phyloP scores from a whole-genome alignment of 331 rosid species.

The Spiraea crenata region DNA sequence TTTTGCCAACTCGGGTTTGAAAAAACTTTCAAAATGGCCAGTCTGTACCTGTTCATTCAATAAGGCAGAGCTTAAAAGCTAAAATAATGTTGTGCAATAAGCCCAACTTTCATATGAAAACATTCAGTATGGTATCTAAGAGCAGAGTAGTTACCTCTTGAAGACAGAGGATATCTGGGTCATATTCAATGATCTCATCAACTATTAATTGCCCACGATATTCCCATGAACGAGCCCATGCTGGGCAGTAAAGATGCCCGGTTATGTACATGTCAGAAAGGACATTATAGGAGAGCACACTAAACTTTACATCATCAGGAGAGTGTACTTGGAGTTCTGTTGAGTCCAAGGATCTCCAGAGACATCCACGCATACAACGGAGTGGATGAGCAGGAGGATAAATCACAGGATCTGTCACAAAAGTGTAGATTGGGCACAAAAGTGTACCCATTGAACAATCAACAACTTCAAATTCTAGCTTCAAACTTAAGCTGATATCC shows the following conservation, averaged over 20 bases:
- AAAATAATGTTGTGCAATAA: not conserved
- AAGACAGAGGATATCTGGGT: conserved; percentile 42
- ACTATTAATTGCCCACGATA: conserved; percentile 32
- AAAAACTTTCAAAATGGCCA: conserved; percentile 33
- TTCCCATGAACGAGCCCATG: conserved; percentile 35
- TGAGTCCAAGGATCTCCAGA: not conserved
- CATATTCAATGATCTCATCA: conserved; percentile 27
- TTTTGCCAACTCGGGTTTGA: conserved; percentile 31
- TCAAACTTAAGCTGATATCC: conserved; percentile 28
- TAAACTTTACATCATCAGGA: conserved; percentile 9
- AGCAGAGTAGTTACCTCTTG: conserved; percentile 37
- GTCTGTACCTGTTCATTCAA: conserved; percentile 33
- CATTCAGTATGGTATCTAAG: not conserved
- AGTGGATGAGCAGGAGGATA: conserved; percentile 14
- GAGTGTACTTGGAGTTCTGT: conserved; percentile 3
- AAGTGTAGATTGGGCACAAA: conserved; percentile 8
- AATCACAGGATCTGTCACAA: conserved; percentile 31
- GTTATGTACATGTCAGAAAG: conserved; percentile 17
- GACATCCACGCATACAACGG: conserved; percentile 4
- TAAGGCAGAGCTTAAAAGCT: not conserved
- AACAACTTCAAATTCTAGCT: conserved; percentile 24
- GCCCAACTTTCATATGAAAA: not conserved
- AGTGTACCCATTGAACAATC: conserved; percentile 14
- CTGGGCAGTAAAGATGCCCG: conserved; percentile 4
- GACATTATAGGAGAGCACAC: conserved; percentile 38